Percentiles rank a stretch among this genome's conserved stretches.
Conservation (phyloP, 345 rosid species). For the Syzygium oleosum region DNA sequence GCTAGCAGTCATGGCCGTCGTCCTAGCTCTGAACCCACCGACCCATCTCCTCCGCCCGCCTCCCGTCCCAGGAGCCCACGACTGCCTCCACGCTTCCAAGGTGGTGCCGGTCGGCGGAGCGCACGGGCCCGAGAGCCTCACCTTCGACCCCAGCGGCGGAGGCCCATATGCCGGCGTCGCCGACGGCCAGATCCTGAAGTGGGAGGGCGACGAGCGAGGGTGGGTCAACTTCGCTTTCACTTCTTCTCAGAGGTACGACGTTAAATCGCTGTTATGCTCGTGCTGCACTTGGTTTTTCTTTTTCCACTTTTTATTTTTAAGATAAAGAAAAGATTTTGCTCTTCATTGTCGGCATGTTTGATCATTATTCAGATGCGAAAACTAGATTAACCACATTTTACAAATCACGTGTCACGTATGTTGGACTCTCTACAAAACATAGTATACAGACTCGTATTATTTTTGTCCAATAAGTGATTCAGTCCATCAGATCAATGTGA, state of each 20-base stretch:
- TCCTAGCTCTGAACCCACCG: background rate
- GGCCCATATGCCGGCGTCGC: conserved; percentile 27
- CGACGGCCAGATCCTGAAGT: conserved; percentile 26
- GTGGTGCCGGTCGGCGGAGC: conserved; percentile 5
- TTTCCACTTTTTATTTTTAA: background rate
- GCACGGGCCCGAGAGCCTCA: conserved; percentile 20
- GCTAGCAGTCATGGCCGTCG: background rate
- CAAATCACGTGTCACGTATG: background rate
- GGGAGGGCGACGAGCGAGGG: conserved; percentile 33
- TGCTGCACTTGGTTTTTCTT: background rate
- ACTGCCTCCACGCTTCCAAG: background rate
- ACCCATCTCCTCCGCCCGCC: background rate
- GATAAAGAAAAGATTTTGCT: background rate
- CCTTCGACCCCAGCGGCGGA: conserved; percentile 21
- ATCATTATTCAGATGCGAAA: no score
- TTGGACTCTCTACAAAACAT: background rate
- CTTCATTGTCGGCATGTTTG: background rate
- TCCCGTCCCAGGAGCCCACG: background rate
- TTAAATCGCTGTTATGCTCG: background rate
- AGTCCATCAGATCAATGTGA: no score
- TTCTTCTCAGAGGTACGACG: conserved; percentile 28
- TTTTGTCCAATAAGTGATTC: background rate
- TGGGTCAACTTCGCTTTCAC: conserved; percentile 61
- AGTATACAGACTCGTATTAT: background rate
- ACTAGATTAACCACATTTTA: no score